phyloP scores from a whole-genome alignment of 2,329 filamentous ascomycete genomes.

The Blastomyces percursus region DNA sequence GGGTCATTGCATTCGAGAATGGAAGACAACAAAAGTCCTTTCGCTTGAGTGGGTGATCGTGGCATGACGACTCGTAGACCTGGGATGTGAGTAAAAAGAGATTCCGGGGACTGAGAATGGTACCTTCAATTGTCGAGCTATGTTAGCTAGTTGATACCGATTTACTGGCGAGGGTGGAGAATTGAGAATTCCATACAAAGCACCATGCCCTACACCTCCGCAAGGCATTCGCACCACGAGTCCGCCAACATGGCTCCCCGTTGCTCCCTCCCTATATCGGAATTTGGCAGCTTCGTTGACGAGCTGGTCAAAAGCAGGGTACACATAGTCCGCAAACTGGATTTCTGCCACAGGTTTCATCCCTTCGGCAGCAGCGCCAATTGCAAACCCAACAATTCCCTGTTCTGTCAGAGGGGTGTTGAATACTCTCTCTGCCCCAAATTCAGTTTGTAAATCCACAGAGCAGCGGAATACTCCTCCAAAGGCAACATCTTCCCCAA shows the following conservation, averaged over 20 bases:
- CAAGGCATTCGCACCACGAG: slow-evolving; percentile 84
- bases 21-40: slow-evolving; percentile 67
- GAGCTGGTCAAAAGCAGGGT: slow-evolving; percentile 84
- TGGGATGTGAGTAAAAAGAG: slow-evolving; percentile 77
- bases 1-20: slow-evolving; percentile 71
- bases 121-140: slow-evolving; percentile 35
- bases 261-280: slow-evolving; percentile 59
- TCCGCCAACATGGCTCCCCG: slow-evolving; percentile 60
- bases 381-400: slow-evolving; percentile 86
- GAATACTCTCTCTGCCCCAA: slow-evolving; percentile 82
- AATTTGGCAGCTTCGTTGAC: slow-evolving; percentile 90
- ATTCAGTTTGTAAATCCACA: slow-evolving; percentile 78
- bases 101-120: slow-evolving; percentile 82
- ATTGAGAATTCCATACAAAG: slow-evolving; percentile 41
- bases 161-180: not conserved
- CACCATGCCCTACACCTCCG: slow-evolving; percentile 81
- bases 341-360: slow-evolving; percentile 92
- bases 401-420: slow-evolving; percentile 93
- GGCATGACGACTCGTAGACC: slow-evolving; percentile 79
- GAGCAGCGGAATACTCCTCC: slow-evolving; percentile 93
- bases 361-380: slow-evolving; percentile 79
- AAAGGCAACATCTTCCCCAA: slow-evolving; percentile 95
- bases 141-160: slow-evolving; percentile 1
- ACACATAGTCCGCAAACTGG: slow-evolving; percentile 92
- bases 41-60: slow-evolving; percentile 74